A percentile compares a stretch with the other conserved stretches of the same genome.
Evolutionary conservation across 2,329 filamentous ascomycete species (phyloP).

Genomic region (Colletotrichum tabaci): DNA sequence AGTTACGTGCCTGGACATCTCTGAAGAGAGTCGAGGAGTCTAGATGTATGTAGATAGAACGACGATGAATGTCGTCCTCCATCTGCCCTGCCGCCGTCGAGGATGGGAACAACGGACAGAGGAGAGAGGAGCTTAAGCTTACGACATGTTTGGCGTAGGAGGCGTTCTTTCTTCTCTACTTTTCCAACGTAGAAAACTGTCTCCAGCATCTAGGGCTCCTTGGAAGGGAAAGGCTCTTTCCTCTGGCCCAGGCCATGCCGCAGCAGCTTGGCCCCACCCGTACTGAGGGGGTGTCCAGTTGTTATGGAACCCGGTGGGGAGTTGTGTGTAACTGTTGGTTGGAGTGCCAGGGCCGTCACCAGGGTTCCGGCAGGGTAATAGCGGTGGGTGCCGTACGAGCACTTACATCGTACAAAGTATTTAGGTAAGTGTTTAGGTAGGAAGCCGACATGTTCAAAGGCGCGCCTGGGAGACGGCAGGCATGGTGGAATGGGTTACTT

Average conservation of each 20-base stretch:
- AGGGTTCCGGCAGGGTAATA: no score
- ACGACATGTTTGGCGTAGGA: conserved; percentile 13
- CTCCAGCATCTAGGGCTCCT: conserved; percentile 13
- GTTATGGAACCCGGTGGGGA: conserved; percentile 16
- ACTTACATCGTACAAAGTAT: no score
- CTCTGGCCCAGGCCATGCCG: conserved; percentile 2
- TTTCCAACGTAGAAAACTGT: conserved; percentile 13
- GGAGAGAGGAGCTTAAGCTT: background rate
- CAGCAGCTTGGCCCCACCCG: conserved; percentile 6
- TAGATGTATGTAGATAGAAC: background rate
- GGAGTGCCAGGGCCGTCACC: conserved; percentile 14
- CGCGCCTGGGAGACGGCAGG: conserved; percentile 15
- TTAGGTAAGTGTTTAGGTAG: background rate
- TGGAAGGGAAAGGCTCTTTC: background rate
- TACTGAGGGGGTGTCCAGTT: background rate
- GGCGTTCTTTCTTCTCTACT: conserved; percentile 10
- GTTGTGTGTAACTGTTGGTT: conserved; percentile 11
- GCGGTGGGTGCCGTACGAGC: no score
- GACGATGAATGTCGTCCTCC: conserved; percentile 4
- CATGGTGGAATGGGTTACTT: conserved; percentile 12
- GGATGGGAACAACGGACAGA: no score
- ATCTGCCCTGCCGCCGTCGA: no score
- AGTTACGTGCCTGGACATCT: conserved; percentile 5
- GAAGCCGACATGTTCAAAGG: background rate
- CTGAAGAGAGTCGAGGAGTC: conserved; percentile 2